Conservation (phyloP, 1,284 basidiomycete species). For the Naganishia sp. region DNA sequence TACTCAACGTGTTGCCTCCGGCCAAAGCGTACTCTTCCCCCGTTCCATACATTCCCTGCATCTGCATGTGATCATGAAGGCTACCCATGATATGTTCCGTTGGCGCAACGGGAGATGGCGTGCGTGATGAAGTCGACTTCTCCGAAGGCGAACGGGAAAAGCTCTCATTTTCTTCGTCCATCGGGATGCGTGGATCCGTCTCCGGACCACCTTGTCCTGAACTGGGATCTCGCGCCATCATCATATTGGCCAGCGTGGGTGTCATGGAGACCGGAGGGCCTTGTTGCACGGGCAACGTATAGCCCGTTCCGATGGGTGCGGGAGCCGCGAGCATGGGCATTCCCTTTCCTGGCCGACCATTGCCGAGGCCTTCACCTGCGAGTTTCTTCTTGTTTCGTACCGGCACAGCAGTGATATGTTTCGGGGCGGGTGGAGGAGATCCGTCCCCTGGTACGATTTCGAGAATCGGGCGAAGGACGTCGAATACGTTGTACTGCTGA, state of each 20-base stretch:
- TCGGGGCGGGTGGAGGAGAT: constrained; percentile 94
- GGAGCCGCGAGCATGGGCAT: constrained; percentile 9
- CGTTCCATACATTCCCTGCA: constrained; percentile 17
- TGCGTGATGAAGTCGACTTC: constrained; percentile 33
- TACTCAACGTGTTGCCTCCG: constrained; percentile 24
- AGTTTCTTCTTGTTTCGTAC: constrained; percentile 55
- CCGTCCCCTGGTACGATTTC: constrained; percentile 88
- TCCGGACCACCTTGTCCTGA: constrained; percentile 19
- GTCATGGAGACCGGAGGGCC: constrained; percentile 15
- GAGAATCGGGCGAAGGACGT: constrained; percentile 86
- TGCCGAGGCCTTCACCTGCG: constrained; percentile 21
- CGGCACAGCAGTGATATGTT: constrained; percentile 78
- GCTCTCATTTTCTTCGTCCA: constrained; percentile 20
- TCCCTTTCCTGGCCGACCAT: constrained; percentile 25
- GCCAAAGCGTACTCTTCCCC: constrained; percentile 20
- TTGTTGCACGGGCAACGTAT: constrained; percentile 10
- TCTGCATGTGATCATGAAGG: constrained; percentile 31
- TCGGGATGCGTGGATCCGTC: neutral
- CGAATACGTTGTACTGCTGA: constrained; percentile 90
- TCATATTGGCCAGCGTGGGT: constrained; percentile 21
- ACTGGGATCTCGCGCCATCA: constrained; percentile 24
- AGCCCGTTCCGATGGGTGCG: constrained; percentile 27
- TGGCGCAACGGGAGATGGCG: constrained; percentile 39
- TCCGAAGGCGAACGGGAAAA: constrained; percentile 29
- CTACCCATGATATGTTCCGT: constrained; percentile 28